A percentile compares a stretch with the other conserved stretches of the same genome.
phyloP scores from a whole-genome alignment of 2,329 filamentous ascomycete genomes.

The Colletotrichum liriopes region DNA sequence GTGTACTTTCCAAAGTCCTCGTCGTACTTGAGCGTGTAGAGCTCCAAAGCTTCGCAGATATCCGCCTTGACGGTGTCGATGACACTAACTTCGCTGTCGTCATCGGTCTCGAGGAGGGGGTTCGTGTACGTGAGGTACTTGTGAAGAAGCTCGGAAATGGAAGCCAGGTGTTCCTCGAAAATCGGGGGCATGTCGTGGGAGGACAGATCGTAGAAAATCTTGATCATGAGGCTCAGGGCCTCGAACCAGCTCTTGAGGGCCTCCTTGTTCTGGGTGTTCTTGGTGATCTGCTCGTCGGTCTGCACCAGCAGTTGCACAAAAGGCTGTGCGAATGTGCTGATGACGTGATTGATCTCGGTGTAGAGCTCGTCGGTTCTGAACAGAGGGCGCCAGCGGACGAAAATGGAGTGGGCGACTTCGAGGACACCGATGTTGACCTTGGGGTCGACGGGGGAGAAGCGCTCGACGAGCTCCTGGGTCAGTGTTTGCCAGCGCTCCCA shows the following conservation, averaged over 20 bases:
- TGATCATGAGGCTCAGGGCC: conserved; percentile 89
- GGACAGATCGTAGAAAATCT: conserved; percentile 96
- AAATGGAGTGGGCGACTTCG: conserved; percentile 98
- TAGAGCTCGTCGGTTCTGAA: conserved; percentile 95
- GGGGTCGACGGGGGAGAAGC: conserved; percentile 85
- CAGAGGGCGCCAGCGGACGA: conserved; percentile 93
- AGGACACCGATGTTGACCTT: conserved; percentile 93
- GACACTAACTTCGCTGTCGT: conserved; percentile 89
- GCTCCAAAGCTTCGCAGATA: conserved; percentile 90
- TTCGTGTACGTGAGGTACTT: conserved; percentile 96
- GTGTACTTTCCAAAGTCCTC: conserved; percentile 90
- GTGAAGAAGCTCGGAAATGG: conserved; percentile 85
- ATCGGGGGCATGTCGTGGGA: conserved; percentile 95
- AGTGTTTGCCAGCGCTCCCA: conserved; percentile 97
- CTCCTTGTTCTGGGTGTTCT: conserved; percentile 82
- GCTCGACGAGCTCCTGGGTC: conserved; percentile 89
- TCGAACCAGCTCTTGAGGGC: conserved; percentile 85
- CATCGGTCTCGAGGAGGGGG: conserved; percentile 84
- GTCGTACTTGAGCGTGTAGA: conserved; percentile 96
- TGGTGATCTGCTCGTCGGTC: conserved; percentile 80
- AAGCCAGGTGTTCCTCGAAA: conserved; percentile 89
- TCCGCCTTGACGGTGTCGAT: conserved; percentile 92
- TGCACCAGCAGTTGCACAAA: conserved; percentile 86
- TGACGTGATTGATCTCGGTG: conserved; percentile 96
- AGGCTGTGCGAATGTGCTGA: conserved; percentile 85